Conservation (phyloP, 2,329 filamentous ascomycete species). For the Cyphellophora europaea region DNA sequence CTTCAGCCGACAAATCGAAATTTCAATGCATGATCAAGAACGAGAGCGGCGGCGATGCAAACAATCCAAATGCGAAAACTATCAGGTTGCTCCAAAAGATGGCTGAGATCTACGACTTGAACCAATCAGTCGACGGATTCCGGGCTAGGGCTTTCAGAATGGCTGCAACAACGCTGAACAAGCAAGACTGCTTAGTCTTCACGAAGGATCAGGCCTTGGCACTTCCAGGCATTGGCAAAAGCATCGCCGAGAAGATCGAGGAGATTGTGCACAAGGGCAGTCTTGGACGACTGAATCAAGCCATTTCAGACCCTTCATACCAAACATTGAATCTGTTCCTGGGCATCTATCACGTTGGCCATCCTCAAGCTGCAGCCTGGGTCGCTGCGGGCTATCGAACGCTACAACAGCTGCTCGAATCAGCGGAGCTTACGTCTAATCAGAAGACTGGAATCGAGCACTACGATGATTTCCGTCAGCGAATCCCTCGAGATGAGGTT, state of each 20-base stretch:
- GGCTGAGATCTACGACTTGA: slow-evolving; percentile 61
- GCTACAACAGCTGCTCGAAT: slow-evolving; percentile 57
- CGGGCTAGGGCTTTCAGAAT: slow-evolving; percentile 66
- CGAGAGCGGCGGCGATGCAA: slow-evolving; percentile 33
- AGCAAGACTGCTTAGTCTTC: slow-evolving; percentile 52
- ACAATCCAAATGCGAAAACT: slow-evolving; percentile 64
- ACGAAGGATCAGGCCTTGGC: slow-evolving; percentile 60
- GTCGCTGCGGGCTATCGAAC: slow-evolving; percentile 64
- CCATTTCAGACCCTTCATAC: slow-evolving; percentile 58
- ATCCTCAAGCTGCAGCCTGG: slow-evolving; percentile 63
- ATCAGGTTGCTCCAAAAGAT: slow-evolving; percentile 72
- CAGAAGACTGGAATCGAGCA: slow-evolving; percentile 71
- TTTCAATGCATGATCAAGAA: slow-evolving; percentile 50
- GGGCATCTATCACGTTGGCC: slow-evolving; percentile 70
- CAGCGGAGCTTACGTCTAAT: slow-evolving; percentile 55
- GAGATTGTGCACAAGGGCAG: slow-evolving; percentile 72
- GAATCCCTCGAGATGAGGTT: slow-evolving; percentile 72
- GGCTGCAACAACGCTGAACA: slow-evolving; percentile 63
- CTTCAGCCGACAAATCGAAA: slow-evolving; percentile 25
- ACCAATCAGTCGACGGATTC: slow-evolving; percentile 70
- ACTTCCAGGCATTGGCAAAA: slow-evolving; percentile 60
- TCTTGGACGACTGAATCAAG: slow-evolving; percentile 63
- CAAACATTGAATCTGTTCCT: slow-evolving; percentile 59
- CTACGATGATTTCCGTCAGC: slow-evolving; percentile 67
- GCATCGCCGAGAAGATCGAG: slow-evolving; percentile 76